Evolutionary conservation across 2,329 filamentous ascomycete genomes (phyloP), one percentile per base, ranked within the genome.

Genomic region (Apiospora sp.): DNA sequence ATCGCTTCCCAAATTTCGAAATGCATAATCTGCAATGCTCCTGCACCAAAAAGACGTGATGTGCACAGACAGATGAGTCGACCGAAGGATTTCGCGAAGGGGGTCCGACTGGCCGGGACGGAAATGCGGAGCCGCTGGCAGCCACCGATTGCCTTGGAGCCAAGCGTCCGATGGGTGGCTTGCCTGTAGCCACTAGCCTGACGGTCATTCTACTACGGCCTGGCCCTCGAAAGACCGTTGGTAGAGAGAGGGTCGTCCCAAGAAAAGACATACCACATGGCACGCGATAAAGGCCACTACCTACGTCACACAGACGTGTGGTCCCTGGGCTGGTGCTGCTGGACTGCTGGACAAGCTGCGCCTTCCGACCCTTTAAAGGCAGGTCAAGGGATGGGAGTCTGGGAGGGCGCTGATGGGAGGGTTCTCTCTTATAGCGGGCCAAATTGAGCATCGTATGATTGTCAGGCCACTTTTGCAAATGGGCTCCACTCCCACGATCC

Each of bases 371-470:
- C 27, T 30, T 34, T 14, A 22, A 10, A 22, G 54, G 16, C 54
- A 34, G 4, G 27, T 34, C 51, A 58, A 58, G 51, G 51, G 51
- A 58, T 58, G 54, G 54, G 46, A 49, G 46, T n/a, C 14, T 58
- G 54, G 54, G 54, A 61, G 54, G 54, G 54, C 37, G 54, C 54
- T 10, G 27, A 19, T 58, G 54, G 54, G 54, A 61, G 54, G 54
- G 54, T 61, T 30, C 54, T 30, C 58, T 64, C 58, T 64, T 64
- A 64, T 41, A 64, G 58, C 58, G 58, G 58, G 58, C 58, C 34
- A 64, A 14, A 34, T 64, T 64, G 34, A 14, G 19, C 34, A 64
- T 64, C 58, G 58, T 64, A 64, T 30, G 58, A 64, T 64, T 64
- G 19, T 64, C 58, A 64, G 58, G 58, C 58, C 58, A 64, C 58